Percentiles rank a stretch among this genome's conserved stretches.
These are phyloP conservation scores for Onygenales sp. DNA, from an alignment of 2,329 filamentous ascomycete genomes.

Conservation along the genomic window DNA sequence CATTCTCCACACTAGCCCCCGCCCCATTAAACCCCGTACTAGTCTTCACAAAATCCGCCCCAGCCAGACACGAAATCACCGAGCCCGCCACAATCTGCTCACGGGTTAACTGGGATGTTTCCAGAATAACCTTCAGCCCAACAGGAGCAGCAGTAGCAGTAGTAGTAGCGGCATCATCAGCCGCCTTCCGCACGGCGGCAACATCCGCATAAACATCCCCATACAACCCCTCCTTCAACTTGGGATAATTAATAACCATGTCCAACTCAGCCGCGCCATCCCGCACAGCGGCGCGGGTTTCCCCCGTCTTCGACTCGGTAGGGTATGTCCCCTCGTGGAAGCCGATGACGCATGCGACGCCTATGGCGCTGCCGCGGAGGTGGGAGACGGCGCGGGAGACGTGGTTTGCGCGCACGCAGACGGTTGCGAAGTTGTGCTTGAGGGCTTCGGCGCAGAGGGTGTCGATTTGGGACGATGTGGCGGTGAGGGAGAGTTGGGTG, in stretches of 20 bases:
- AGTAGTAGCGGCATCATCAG: constrained; percentile 13
- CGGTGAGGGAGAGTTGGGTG: constrained; percentile 33
- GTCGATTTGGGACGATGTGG: constrained; percentile 41
- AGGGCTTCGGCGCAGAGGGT: constrained; percentile 46
- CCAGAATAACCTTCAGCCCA: constrained; percentile 49
- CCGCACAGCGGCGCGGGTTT: constrained; percentile 40
- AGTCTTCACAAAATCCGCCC: constrained; percentile 52
- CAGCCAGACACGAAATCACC: constrained; percentile 42
- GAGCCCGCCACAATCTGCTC: constrained; percentile 45
- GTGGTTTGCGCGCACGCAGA: constrained; percentile 47
- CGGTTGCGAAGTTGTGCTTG: constrained; percentile 34
- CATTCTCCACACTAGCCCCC: constrained; percentile 44
- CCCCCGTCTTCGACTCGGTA: constrained; percentile 41
- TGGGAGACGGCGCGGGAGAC: constrained; percentile 42
- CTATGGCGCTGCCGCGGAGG: constrained; percentile 38
- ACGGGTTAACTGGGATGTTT: constrained; percentile 43
- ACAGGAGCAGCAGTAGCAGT: constrained; percentile 20
- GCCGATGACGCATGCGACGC: constrained; percentile 49
- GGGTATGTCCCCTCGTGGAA: constrained; percentile 51
- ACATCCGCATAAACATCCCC: constrained; percentile 44
- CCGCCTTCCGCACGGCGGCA: constrained; percentile 39
- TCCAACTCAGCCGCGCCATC: constrained; percentile 49
- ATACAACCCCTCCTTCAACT: constrained; percentile 38
- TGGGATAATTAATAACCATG: constrained; percentile 48
- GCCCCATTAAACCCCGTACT: constrained; percentile 50